Evolutionary conservation across 352 stramenopile genomes (phyloP).

Genomic region (Globisporangium abappressorium): DNA sequence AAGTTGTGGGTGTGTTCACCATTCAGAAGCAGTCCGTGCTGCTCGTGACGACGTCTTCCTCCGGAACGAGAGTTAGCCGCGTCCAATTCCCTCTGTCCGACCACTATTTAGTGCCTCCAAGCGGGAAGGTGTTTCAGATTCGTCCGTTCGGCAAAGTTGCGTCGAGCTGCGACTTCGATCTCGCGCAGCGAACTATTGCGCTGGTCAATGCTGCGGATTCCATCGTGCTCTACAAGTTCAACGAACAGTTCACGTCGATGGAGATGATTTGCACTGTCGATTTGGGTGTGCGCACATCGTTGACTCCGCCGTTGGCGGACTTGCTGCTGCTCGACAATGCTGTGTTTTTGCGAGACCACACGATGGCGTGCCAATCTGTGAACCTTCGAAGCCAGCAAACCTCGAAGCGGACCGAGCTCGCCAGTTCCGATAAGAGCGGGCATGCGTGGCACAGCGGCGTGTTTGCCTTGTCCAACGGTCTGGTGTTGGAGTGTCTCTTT

Average conservation of each 20-base stretch:
- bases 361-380: constrained; percentile 35
- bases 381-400: constrained; percentile 41
- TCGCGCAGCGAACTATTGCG: neutral
- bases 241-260: constrained; percentile 14
- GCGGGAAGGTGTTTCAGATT: neutral
- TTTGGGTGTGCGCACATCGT: constrained; percentile 15
- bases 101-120: neutral
- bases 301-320: constrained; percentile 8
- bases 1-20: constrained; percentile 1
- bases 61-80: neutral
- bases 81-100: neutral
- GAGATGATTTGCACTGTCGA: constrained; percentile 10
- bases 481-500: constrained; percentile 21
- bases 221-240: constrained; percentile 17
- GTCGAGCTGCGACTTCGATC: neutral
- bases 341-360: constrained; percentile 28
- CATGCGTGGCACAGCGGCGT: constrained; percentile 11
- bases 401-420: constrained; percentile 22
- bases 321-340: constrained; percentile 13
- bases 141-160: constrained; percentile 4
- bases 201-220: neutral
- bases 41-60: neutral
- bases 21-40: constrained; percentile 4
- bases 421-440: neutral
- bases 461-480: constrained; percentile 25